Evolutionary conservation across 2,329 filamentous ascomycete species (phyloP), one percentile per base, ranked within the genome.

Genomic region (Neoarthrinium moseri): DNA sequence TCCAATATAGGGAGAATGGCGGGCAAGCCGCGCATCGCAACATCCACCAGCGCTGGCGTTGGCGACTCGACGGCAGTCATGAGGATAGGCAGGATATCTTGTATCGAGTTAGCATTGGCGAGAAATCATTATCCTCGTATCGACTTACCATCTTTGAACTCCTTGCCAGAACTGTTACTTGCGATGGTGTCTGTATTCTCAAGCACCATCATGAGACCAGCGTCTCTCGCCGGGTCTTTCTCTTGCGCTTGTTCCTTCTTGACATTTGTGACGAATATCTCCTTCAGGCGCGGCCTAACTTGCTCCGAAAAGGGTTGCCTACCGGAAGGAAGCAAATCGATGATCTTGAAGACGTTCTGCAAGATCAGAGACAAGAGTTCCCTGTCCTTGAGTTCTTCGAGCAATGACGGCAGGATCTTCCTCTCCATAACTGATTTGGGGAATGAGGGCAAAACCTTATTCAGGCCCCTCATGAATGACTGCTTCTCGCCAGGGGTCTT

Each of bases 341-440:
- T 75, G 29, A 97, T 95, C 50, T 89, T 91, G 69, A 99, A 96
- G 18, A 96, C 77, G 52, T 96, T 97, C 50, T 94, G 89, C 17
- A 99, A 70, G 27, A 97, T 90, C 33, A 92, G 71, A 0, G 91
- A 85, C 5, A 96, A 72, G 1, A 97, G 75, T 34, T 96, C 91
- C 41, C 83, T 86, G 59, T 99, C 94, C 61, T 99, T 97, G 64
- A 91, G 83, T 67, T 99, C 92, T 45, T 99, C 94, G 3, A 99
- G 70, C 36, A 99, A 68, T 1, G 88, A 91, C 1, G 90, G 91
- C 3, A 99, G 71, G 6, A 99, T 78, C 66, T 99, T 99, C 71
- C 91, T 96, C 62, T 96, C 94, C 64, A 97, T 81, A 2, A 99
- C 91, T 0, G 89, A 90, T 51, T 88, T 90, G 3, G 94, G 94